phyloP scores from a whole-genome alignment of 2,329 filamentous ascomycete species.

The Penicillium sp. region DNA sequence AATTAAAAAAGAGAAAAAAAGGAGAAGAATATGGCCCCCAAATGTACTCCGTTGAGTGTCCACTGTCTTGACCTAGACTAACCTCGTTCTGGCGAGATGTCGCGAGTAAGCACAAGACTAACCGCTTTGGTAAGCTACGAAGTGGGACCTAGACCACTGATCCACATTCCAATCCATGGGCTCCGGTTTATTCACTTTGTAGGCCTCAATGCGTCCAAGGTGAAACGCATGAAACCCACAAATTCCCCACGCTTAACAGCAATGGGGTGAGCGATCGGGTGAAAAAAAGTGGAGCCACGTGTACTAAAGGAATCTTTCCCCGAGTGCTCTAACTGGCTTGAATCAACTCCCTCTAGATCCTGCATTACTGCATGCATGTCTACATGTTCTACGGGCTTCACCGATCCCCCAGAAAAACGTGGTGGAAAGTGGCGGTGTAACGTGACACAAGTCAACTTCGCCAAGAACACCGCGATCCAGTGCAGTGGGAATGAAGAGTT shows the following conservation, averaged over 20 bases:
- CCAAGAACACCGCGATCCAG: neutral
- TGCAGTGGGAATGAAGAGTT: neutral
- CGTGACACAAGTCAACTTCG: neutral
- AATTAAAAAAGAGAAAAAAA: neutral
- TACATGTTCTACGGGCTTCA: neutral
- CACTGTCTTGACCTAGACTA: neutral
- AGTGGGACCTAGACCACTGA: neutral
- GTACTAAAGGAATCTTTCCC: neutral
- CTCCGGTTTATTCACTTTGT: neutral
- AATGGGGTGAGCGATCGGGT: neutral
- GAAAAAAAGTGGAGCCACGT: neutral
- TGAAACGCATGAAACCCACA: neutral
- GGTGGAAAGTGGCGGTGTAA: constrained; percentile 1
- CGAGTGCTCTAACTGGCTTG: neutral
- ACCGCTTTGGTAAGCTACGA: neutral
- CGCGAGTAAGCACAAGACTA: neutral
- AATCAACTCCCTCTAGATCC: neutral
- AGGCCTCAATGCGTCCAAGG: neutral
- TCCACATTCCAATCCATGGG: neutral
- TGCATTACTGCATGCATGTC: neutral
- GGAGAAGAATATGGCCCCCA: neutral
- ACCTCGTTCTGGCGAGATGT: neutral
- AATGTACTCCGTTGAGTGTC: neutral
- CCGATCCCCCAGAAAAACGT: neutral
- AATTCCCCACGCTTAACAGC: no score